Conservation (phyloP, 306 rosid genomes). For the Trichosanthes truncata region DNA sequence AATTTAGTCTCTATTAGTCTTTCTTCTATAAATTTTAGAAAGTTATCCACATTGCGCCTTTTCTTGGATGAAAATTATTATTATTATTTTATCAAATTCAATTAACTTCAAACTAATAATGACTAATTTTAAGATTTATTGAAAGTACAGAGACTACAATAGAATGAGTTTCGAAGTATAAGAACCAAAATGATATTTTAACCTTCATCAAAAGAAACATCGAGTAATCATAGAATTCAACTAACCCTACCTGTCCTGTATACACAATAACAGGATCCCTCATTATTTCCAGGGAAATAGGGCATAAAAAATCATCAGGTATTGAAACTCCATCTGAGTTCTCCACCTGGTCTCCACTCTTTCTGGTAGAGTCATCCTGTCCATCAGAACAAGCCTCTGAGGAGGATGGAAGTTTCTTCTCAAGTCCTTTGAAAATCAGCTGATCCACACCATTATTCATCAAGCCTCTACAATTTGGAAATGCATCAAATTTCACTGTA, state of each 20-base stretch:
- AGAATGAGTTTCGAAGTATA: no score
- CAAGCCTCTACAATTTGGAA: constrained; percentile 23
- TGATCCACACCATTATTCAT: constrained; percentile 25
- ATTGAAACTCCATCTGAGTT: constrained; percentile 47
- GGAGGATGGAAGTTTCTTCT: constrained; percentile 33
- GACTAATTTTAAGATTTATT: no score
- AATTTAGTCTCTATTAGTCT: no score
- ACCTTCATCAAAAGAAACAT: not conserved
- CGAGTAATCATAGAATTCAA: not conserved
- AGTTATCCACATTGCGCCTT: no score
- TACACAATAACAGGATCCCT: constrained; percentile 97
- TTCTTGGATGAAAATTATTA: no score
- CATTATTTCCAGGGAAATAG: constrained; percentile 92
- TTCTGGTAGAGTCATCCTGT: constrained; percentile 26
- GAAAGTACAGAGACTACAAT: no score
- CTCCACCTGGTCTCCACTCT: constrained; percentile 34
- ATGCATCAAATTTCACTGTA: constrained; percentile 30
- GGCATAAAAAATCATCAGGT: constrained; percentile 93
- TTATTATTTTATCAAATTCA: no score
- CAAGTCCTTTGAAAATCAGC: constrained; percentile 23
- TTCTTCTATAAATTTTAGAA: no score
- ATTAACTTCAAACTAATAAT: no score
- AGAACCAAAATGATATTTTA: no score
- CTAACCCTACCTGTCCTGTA: constrained; percentile 78
- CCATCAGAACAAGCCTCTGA: constrained; percentile 31